Base-by-base conservation (phyloP, 208 protist genomes). In the Spongospora subterranea region DNA sequence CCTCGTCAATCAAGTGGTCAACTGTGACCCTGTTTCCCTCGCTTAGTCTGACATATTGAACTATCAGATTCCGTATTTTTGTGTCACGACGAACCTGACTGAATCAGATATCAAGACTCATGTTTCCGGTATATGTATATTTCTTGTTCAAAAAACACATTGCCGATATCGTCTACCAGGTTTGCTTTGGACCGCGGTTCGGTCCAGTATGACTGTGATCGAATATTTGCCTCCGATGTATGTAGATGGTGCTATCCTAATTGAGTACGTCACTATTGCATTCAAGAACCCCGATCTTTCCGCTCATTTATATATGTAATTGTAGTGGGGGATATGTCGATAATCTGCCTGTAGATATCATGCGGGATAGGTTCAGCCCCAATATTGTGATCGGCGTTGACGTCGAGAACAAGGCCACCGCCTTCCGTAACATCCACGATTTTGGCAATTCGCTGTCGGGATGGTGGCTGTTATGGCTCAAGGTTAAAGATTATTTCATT, bases 331-430 rank as follows among this genome's bases (percentile, higher is more conserved):
- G 88, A 29, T 89, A 89, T n/a, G 46, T 60, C 39, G 46, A 89
- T 89, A 89, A 89, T 43, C 88, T 89, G 1, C 88, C 88, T 35
- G 88, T 89, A 17, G 88, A 89, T 89, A 60, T 89, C 88, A 64
- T 46, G 45, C 0, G 88, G 6, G 88, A 89, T 43, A 0, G 40
- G 11, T 89, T 89, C 46, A 35, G 41, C 13, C 88, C 88, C 13
- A n/a, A 60, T 35, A 64, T 64, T 46, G 6, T 89, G 41, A 89
- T 89, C 41, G 40, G 29, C 88, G 45, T 64, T 50, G 88, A 89
- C 41, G 46, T 89, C 6, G 88, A 89, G 29, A 89, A 46, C 88
- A 89, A 89, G 88, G 46, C 40, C 11, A 29, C 40, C n/a, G 88
- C 40, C 17, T 89, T 89, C 46, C 1, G 46, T 32, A n/a, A n/a